Evolutionary conservation across 1,139 yeast species (phyloP).

Genomic region (Saccharomyces hybrid): DNA sequence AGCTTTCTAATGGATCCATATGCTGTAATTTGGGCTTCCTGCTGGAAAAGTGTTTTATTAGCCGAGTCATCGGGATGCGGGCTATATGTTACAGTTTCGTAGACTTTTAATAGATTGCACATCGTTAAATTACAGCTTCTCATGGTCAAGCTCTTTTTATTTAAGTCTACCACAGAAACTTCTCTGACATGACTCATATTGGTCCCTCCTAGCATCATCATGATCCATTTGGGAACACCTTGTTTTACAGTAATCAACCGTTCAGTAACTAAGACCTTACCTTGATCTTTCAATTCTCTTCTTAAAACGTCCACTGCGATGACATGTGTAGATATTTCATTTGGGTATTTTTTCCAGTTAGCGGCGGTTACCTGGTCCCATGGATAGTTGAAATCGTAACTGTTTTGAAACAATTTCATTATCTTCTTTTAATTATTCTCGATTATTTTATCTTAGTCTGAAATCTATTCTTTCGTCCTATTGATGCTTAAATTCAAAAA

Average conservation of each 20-base stretch:
- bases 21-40: conserved; percentile 60
- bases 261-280: conserved; percentile 65
- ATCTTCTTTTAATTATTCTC: neutral
- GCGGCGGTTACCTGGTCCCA: conserved; percentile 97
- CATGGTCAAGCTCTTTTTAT: conserved; percentile 57
- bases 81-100: conserved; percentile 71
- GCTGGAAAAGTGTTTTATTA: conserved; percentile 56
- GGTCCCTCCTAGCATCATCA: conserved; percentile 64
- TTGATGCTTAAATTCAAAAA: conserved; percentile 33
- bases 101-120: conserved; percentile 68
- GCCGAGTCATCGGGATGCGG: conserved; percentile 54
- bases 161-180: conserved; percentile 74
- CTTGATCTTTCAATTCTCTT: conserved; percentile 53
- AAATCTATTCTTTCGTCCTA: neutral
- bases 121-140: conserved; percentile 84
- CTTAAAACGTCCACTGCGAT: conserved; percentile 83
- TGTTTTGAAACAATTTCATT: conserved; percentile 74
- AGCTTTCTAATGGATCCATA: conserved; percentile 38
- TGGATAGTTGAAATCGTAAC: conserved; percentile 65
- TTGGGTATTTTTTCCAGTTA: conserved; percentile 95
- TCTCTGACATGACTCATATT: conserved; percentile 80
- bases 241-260: conserved; percentile 87
- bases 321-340: conserved; percentile 85
- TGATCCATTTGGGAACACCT: conserved; percentile 77
- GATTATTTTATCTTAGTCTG: neutral